These are phyloP conservation scores for Suillus cothurnatus DNA, from an alignment of 768 basidiomycete species.

Conservation along the genomic window DNA sequence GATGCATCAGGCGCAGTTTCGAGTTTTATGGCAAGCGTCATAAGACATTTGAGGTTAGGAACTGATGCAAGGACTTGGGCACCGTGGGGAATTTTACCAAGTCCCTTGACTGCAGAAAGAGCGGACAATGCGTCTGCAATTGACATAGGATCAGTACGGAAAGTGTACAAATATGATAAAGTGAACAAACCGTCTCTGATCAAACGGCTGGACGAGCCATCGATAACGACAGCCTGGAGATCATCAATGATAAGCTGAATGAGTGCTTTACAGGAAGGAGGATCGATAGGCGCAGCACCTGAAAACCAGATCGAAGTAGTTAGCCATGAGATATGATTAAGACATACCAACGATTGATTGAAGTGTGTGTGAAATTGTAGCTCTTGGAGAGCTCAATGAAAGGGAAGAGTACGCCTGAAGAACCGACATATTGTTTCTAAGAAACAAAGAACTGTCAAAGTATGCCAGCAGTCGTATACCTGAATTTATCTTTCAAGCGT, in stretches of 20 bases:
- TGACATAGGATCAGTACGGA: neutral
- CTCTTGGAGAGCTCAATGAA: conserved; percentile 46
- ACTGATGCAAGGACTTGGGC: conserved; percentile 60
- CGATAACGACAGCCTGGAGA: conserved; percentile 41
- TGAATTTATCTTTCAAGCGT: neutral
- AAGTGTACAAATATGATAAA: neutral
- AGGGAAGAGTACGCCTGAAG: conserved; percentile 28
- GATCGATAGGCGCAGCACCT: conserved; percentile 41
- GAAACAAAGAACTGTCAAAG: neutral
- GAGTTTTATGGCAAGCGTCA: conserved; percentile 51
- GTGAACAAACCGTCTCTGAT: conserved; percentile 52
- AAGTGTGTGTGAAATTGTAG: conserved; percentile 49
- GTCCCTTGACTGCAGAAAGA: conserved; percentile 69
- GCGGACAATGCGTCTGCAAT: conserved; percentile 65
- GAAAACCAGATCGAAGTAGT: neutral
- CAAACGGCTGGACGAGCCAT: conserved; percentile 49
- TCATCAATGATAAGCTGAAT: conserved; percentile 63
- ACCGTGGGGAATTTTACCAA: conserved; percentile 71
- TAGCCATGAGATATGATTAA: neutral
- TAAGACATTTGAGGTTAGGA: conserved; percentile 57
- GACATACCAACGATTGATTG: conserved; percentile 52
- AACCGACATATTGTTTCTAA: conserved; percentile 4
- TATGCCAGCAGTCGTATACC: neutral
- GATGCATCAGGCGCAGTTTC: conserved; percentile 61
- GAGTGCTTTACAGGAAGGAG: conserved; percentile 51